These are phyloP conservation scores for Trebouxiophyceae sp. DNA, from an alignment of 163 green algal genomes.

Conservation along the genomic window DNA sequence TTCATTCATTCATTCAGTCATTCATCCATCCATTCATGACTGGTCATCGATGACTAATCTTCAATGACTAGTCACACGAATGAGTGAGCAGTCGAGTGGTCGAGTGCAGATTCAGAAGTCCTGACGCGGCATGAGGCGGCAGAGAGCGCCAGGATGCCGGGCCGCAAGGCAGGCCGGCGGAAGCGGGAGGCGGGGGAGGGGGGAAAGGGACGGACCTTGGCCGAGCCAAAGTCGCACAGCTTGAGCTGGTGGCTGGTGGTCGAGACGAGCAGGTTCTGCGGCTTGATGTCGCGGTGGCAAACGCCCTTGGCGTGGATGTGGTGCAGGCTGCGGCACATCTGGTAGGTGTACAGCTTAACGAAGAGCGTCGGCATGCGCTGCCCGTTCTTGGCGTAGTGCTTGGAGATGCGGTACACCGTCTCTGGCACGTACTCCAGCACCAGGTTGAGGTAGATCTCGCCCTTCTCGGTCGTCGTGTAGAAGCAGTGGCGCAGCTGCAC, in stretches of 20 bases:
- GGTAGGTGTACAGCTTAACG: slow-evolving; percentile 98
- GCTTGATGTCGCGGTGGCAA: slow-evolving; percentile 99
- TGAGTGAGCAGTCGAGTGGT: not conserved
- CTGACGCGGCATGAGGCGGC: no score
- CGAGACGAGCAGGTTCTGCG: slow-evolving; percentile 97
- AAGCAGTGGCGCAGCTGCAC: slow-evolving; percentile 97
- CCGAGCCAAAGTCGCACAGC: slow-evolving; percentile 97
- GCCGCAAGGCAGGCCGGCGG: not conserved
- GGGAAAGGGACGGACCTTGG: slow-evolving; percentile 63
- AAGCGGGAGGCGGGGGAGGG: not conserved
- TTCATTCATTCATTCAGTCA: no score
- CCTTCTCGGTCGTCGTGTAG: slow-evolving; percentile 82
- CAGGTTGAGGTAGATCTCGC: slow-evolving; percentile 94
- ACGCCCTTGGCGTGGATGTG: slow-evolving; percentile 90
- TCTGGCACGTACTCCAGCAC: slow-evolving; percentile 98
- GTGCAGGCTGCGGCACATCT: slow-evolving; percentile 62
- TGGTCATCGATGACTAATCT: no score
- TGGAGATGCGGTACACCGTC: slow-evolving; percentile 95
- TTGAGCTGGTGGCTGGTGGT: slow-evolving; percentile 90
- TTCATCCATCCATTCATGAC: no score
- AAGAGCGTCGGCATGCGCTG: slow-evolving; percentile 90
- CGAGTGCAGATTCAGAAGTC: not conserved
- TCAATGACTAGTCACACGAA: no score
- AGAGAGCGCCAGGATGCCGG: no score
- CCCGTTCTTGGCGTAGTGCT: slow-evolving; percentile 90